phyloP scores from a whole-genome alignment of 768 basidiomycete genomes.

The Porphyrellus cyaneotinctus region DNA sequence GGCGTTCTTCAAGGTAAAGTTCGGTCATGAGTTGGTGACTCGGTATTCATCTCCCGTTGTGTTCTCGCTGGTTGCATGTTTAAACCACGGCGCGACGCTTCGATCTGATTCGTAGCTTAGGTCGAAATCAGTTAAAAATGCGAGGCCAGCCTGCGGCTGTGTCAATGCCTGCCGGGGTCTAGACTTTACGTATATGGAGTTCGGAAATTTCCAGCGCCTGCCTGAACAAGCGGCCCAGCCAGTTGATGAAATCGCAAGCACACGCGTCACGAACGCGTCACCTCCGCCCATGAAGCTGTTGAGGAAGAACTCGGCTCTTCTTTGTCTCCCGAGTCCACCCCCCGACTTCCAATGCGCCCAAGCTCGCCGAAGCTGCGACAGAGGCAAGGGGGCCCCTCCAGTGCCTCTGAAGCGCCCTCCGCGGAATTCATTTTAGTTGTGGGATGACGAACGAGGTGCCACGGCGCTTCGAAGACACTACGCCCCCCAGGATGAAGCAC shows the following conservation, averaged over 20 bases:
- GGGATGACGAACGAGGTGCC: conserved; percentile 71
- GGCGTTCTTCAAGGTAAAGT: too few species aligned
- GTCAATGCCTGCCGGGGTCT: too few species aligned
- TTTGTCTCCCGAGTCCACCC: conserved; percentile 20
- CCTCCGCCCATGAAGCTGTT: conserved; percentile 77
- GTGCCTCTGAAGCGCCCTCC: conserved; percentile 54
- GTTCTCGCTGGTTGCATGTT: too few species aligned
- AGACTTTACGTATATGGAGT: too few species aligned
- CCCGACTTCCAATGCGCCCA: conserved; percentile 29
- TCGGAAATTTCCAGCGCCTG: too few species aligned
- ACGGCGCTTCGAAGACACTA: conserved; percentile 61
- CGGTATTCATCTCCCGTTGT: too few species aligned
- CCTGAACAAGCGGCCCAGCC: too few species aligned
- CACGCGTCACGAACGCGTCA: conserved; percentile 57
- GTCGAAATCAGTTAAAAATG: too few species aligned
- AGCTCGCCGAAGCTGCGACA: conserved; percentile 1
- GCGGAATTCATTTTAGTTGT: conserved; percentile 43
- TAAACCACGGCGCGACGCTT: too few species aligned
- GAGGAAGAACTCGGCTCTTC: conserved; percentile 57
- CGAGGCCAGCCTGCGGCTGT: too few species aligned
- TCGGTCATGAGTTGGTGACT: too few species aligned
- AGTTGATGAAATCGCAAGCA: conserved; percentile 58
- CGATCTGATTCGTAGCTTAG: too few species aligned
- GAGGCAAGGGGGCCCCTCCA: conserved; percentile 31
- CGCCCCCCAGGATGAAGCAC: conserved; percentile 64